These are phyloP conservation scores for Streptanthus diversifolius DNA, from an alignment of 345 rosid species.

Conservation along the genomic window DNA sequence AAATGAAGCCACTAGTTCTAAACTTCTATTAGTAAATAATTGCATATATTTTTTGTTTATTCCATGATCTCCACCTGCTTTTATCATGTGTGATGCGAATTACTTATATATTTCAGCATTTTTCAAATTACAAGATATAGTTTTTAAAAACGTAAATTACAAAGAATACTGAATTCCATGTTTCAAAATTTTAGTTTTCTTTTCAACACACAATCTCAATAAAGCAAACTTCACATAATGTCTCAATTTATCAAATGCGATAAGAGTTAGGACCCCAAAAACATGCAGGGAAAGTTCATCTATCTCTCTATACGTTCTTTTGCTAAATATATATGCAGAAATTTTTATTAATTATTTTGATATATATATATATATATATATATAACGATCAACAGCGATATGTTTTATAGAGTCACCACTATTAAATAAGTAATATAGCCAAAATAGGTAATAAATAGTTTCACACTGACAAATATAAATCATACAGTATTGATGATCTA, in stretches of 20 bases:
- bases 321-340: not conserved
- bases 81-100: not conserved
- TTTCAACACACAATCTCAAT: not conserved
- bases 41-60: not conserved
- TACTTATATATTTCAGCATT: not conserved
- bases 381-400: not conserved
- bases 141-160: no score
- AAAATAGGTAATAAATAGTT: conserved; percentile 7
- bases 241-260: not conserved
- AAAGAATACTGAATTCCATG: not conserved
- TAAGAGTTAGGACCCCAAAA: not conserved
- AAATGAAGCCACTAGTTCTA: not conserved
- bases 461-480: not conserved
- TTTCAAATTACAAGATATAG: not conserved
- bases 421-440: not conserved
- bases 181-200: not conserved
- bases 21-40: not conserved
- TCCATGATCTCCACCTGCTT: not conserved
- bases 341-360: not conserved
- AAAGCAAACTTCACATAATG: not conserved
- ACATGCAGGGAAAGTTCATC: not conserved
- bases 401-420: not conserved
- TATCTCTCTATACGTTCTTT: not conserved
- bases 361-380: no score
- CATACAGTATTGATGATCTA: not conserved